phyloP scores from a whole-genome alignment of 164 flowering plant genomes.

The Macadamia integrifolia region DNA sequence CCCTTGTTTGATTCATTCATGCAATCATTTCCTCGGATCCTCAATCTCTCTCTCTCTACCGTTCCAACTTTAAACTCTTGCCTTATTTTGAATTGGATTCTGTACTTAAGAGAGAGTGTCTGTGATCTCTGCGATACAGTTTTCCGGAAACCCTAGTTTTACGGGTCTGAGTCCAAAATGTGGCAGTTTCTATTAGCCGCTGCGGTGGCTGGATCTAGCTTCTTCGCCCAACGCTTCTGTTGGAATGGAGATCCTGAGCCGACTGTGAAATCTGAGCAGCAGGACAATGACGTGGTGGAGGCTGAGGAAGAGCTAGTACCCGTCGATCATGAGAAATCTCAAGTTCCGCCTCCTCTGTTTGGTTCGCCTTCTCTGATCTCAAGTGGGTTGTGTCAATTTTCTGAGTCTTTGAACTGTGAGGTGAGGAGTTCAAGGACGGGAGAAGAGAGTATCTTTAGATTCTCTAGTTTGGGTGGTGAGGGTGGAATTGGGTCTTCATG shows the following conservation, averaged over 20 bases:
- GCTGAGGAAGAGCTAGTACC: neutral
- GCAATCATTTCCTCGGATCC: too few relatives aligned
- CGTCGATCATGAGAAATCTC: neutral
- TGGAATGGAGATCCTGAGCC: slow-evolving; percentile 7
- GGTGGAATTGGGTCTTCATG: slow-evolving; percentile 7
- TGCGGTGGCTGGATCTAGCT: slow-evolving; percentile 60
- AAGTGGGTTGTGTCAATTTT: neutral
- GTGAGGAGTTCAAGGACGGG: slow-evolving; percentile 3
- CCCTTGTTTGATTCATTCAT: too few relatives aligned
- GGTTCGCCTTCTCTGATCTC: neutral
- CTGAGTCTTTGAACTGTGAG: slow-evolving; percentile 7
- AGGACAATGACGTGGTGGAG: neutral
- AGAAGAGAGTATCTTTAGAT: slow-evolving; percentile 48
- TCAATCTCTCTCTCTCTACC: too few relatives aligned
- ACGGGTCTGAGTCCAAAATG: slow-evolving; percentile 27
- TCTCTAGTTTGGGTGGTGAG: slow-evolving; percentile 38
- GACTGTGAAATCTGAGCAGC: neutral
- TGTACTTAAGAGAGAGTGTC: too few relatives aligned
- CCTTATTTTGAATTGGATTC: too few relatives aligned
- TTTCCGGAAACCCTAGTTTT: too few relatives aligned
- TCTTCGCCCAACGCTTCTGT: slow-evolving; percentile 37
- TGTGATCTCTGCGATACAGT: too few relatives aligned
- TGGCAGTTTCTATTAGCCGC: slow-evolving; percentile 67
- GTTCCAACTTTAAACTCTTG: too few relatives aligned
- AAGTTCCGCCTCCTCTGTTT: slow-evolving; percentile 1